phyloP scores from a whole-genome alignment of 1,284 basidiomycete genomes.

The Boletus semigastroideus region DNA sequence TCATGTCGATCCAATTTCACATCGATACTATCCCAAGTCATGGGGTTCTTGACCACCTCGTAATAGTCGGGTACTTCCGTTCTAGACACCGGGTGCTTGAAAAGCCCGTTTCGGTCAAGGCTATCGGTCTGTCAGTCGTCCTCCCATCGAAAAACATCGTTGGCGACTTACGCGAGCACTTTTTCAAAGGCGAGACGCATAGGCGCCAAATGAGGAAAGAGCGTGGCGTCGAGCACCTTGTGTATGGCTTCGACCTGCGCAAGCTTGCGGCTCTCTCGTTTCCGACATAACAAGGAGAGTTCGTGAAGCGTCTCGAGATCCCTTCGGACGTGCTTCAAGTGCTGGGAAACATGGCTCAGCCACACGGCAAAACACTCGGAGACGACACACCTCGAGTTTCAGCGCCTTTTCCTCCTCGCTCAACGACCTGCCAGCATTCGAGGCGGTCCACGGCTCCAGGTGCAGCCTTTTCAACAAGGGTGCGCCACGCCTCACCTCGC shows the following conservation, averaged over 20 bases:
- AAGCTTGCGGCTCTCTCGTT: conserved; percentile 85
- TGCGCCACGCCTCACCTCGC: conserved; percentile 90
- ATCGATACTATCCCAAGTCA: conserved; percentile 87
- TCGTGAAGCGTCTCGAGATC: conserved; percentile 79
- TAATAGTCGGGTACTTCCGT: conserved; percentile 90
- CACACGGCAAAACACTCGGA: background rate
- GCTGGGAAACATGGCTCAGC: conserved; percentile 42
- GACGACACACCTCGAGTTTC: conserved; percentile 71
- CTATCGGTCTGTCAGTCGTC: conserved; percentile 40
- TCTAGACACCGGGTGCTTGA: conserved; percentile 80
- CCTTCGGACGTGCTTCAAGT: conserved; percentile 67
- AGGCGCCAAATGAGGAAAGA: conserved; percentile 67
- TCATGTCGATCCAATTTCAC: conserved; percentile 74
- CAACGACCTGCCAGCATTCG: conserved; percentile 58
- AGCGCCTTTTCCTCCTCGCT: conserved; percentile 82
- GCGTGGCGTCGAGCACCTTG: conserved; percentile 57
- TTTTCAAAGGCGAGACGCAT: conserved; percentile 70
- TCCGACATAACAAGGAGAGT: conserved; percentile 72
- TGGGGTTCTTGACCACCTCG: conserved; percentile 83
- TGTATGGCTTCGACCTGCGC: conserved; percentile 73
- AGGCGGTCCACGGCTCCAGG: conserved; percentile 96
- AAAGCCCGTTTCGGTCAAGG: conserved; percentile 72
- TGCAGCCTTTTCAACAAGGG: conserved; percentile 93
- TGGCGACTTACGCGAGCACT: conserved; percentile 61
- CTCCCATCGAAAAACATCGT: background rate